Percentiles rank a stretch among this genome's conserved stretches.
These are phyloP conservation scores for Trapa bicornis DNA, from an alignment of 345 rosid species.

Conservation along the genomic window DNA sequence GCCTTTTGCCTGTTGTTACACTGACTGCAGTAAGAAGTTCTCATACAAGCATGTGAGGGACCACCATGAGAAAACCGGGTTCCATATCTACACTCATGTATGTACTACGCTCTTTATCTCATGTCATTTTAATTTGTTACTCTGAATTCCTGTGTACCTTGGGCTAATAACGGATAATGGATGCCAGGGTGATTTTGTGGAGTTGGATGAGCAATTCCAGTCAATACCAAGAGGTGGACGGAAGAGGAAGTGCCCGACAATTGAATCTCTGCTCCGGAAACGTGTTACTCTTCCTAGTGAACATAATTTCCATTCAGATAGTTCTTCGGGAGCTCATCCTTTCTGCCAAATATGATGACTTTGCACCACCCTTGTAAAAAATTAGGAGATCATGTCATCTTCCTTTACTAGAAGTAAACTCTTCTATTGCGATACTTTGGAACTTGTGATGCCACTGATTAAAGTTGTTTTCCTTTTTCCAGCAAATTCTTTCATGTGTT, in stretches of 20 bases:
- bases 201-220: constrained; percentile 47
- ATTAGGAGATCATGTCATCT: too few relatives aligned
- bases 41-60: constrained; percentile 73
- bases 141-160: background rate
- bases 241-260: constrained; percentile 45
- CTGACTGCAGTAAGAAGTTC: constrained; percentile 58
- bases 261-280: constrained; percentile 51
- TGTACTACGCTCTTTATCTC: constrained; percentile 12
- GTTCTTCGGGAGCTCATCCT: background rate
- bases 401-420: too few relatives aligned
- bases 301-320: constrained; percentile 7
- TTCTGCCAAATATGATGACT: too few relatives aligned
- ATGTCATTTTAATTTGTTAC: background rate
- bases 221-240: constrained; percentile 74
- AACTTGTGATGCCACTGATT: too few relatives aligned
- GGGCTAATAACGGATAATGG: background rate
- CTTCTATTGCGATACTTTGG: too few relatives aligned
- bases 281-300: constrained; percentile 31
- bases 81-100: constrained; percentile 47
- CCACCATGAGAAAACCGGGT: constrained; percentile 50
- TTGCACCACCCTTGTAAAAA: too few relatives aligned
- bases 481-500: too few relatives aligned
- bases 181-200: constrained; percentile 70
- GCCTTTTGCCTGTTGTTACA: constrained; percentile 43
- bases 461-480: too few relatives aligned